phyloP scores from a whole-genome alignment of 768 basidiomycete genomes.

The Arthromyces matolae region DNA sequence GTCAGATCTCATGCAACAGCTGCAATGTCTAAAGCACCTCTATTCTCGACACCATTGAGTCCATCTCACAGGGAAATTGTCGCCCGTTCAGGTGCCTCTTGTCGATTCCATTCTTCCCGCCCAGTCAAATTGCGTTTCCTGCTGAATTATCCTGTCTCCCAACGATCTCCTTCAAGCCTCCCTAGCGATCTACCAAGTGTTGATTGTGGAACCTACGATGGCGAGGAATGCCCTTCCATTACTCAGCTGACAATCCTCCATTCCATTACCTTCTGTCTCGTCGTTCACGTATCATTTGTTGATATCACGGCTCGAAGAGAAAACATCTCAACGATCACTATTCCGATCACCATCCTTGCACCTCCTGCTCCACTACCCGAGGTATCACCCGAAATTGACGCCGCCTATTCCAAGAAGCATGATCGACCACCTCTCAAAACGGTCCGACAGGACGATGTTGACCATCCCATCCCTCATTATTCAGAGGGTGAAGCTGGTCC shows the following conservation, averaged over 20 bases:
- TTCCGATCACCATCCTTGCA: constrained; percentile 71
- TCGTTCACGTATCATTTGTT: constrained; percentile 74
- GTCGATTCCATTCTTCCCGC: constrained; percentile 78
- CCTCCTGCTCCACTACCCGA: constrained; percentile 78
- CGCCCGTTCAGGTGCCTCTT: constrained; percentile 86
- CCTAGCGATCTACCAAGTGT: constrained; percentile 39
- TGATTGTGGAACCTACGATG: constrained; percentile 46
- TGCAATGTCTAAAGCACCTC: constrained; percentile 40
- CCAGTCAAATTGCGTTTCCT: constrained; percentile 78
- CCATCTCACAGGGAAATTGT: constrained; percentile 48
- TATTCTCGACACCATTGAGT: constrained; percentile 19
- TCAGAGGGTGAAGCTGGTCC: constrained; percentile 74
- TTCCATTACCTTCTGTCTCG: constrained; percentile 72
- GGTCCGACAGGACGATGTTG: constrained; percentile 62
- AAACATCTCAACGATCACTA: constrained; percentile 55
- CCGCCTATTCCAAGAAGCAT: constrained; percentile 84
- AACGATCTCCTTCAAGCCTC: constrained; percentile 46
- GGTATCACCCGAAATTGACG: constrained; percentile 66
- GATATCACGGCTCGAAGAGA: constrained; percentile 67
- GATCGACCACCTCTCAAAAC: constrained; percentile 76
- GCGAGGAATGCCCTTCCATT: constrained; percentile 69
- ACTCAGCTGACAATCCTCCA: constrained; percentile 83
- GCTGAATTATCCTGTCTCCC: constrained; percentile 59
- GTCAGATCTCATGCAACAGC: constrained; percentile 28
- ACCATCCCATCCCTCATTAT: constrained; percentile 59